Conservation (phyloP, 495 filamentous ascomycete species). For the Lophiotrema nucula region DNA sequence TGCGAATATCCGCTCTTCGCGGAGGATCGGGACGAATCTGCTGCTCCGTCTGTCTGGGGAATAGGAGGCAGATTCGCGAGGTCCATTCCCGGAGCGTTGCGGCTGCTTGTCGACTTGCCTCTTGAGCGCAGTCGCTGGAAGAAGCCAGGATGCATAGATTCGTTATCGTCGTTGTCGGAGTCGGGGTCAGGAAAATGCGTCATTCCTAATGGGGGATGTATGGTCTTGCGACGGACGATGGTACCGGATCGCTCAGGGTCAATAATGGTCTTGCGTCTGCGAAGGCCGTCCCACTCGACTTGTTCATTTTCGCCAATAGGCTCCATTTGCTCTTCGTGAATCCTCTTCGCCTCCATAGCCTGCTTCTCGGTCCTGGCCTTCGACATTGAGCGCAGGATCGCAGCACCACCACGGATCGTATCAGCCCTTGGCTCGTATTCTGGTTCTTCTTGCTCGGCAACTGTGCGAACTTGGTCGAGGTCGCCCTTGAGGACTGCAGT, state of each 20-base stretch:
- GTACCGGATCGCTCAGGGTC: constrained; percentile 44
- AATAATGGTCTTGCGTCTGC: constrained; percentile 73
- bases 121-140: constrained; percentile 46
- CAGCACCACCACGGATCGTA: constrained; percentile 87
- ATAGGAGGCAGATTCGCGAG: constrained; percentile 7
- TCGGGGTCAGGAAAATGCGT: constrained; percentile 66
- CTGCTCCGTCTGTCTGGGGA: constrained; percentile 5
- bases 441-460: constrained; percentile 90
- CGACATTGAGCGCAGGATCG: constrained; percentile 83
- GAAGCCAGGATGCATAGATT: constrained; percentile 50
- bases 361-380: constrained; percentile 74
- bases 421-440: constrained; percentile 96
- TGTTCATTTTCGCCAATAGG: constrained; percentile 73
- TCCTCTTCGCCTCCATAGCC: constrained; percentile 71
- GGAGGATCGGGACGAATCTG: constrained; percentile 11
- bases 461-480: constrained; percentile 89
- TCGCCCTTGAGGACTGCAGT: constrained; percentile 90
- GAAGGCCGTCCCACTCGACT: constrained; percentile 91
- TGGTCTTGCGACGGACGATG: constrained; percentile 48
- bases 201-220: constrained; percentile 85
- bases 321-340: constrained; percentile 77
- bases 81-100: constrained; percentile 8
- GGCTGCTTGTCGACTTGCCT: constrained; percentile 16
- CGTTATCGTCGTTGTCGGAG: constrained; percentile 45
- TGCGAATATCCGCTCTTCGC: constrained; percentile 30